These are phyloP conservation scores for Apiospora phragmitis DNA, from an alignment of 2,329 filamentous ascomycete species.

Conservation along the genomic window DNA sequence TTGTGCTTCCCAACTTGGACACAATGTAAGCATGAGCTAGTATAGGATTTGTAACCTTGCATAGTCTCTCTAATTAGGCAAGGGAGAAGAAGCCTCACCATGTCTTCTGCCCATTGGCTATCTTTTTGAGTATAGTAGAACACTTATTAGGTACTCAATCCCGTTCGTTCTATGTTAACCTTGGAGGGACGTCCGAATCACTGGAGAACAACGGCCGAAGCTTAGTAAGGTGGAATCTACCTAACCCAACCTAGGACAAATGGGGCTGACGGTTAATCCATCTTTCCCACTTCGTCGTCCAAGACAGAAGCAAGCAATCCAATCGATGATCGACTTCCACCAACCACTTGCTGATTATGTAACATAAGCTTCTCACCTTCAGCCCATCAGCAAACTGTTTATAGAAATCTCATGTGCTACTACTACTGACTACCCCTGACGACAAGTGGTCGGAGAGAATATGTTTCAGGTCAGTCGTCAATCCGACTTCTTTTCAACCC, in stretches of 20 bases:
- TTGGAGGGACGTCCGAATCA: too few relatives aligned
- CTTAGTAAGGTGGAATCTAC: background rate
- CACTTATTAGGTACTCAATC: too few relatives aligned
- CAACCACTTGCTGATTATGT: background rate
- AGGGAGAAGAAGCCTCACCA: too few relatives aligned
- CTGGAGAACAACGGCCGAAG: background rate
- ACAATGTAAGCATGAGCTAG: too few relatives aligned
- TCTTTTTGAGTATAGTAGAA: too few relatives aligned
- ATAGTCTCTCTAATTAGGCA: too few relatives aligned
- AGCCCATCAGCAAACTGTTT: background rate
- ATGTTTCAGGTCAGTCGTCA: constrained; percentile 10
- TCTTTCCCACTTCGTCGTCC: background rate
- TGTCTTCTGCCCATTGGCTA: too few relatives aligned
- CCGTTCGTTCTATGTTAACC: too few relatives aligned
- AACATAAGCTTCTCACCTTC: background rate
- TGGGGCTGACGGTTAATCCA: background rate
- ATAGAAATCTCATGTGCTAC: background rate
- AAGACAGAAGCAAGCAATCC: background rate
- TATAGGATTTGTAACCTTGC: too few relatives aligned
- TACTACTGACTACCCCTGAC: background rate
- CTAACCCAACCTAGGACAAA: background rate
- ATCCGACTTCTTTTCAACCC: background rate
- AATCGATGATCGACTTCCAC: background rate
- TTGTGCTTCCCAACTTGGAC: background rate
- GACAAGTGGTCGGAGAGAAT: background rate